Base-by-base conservation (phyloP, 1,139 yeast species). In the Pichia sp. region DNA sequence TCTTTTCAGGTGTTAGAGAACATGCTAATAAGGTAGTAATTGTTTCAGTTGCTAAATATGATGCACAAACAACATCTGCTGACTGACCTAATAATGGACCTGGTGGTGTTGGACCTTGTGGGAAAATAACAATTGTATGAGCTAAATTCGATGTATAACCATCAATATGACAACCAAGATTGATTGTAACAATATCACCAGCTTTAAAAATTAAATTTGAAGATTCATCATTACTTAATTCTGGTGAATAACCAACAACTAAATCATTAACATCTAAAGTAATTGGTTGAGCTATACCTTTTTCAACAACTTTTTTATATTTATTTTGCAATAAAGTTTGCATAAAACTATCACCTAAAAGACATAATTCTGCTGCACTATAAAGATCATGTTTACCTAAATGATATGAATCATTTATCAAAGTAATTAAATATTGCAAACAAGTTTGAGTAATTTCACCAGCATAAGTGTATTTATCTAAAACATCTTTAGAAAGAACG, bases 401-500 rank as follows among this genome's bases (percentile, higher is more conserved):
- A 61, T 84, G 94, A 64, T 82, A 85, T 27, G 82, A 74, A 60
- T 78, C 78, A 63, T 83, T 81, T 53, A 90, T 80, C 59, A 87
- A 73, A 46, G 76, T 71, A 36, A 77, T 70, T 46, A 86, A 68
- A 61, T 84, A 83, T 50, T 75, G 70, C 55, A 90, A 70, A 43
- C 89, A 86, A 23, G 96, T 83, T 66, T 89, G 97, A n/a, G 94
- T 71, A 56, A 90, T 81, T 65, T 86, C 90, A 37, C 96, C 97
- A 8, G 96, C 96, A 42, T 80, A 73, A 63, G 95, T 76, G 67
- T 90, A 89, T 66, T 89, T 90, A 55, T 82, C 90, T 40, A 87
- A 62, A 20, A 83, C 80, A 16, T 73, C 54, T 33, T 74, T 82
- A 54, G 70, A 72, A 51, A 87, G 72, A 43, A 78, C 73, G 63